Evolutionary conservation across 225 moss, liverwort and hornwort species (phyloP).

Genomic region (Polytrichum commune): DNA sequence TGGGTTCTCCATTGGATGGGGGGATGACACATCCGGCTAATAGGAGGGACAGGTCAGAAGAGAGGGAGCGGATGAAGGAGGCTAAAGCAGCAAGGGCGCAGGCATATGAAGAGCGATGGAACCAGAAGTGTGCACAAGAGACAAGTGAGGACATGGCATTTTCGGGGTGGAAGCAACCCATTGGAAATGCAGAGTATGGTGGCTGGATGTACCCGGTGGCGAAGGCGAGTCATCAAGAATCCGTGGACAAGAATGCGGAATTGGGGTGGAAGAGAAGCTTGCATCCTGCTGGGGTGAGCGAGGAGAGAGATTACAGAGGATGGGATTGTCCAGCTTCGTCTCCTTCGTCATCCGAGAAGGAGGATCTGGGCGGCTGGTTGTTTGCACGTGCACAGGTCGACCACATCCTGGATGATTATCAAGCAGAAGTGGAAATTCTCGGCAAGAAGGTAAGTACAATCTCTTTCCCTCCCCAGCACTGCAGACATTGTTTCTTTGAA

Average conservation of each 20-base stretch:
- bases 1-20: background rate
- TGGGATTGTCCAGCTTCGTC: slow-evolving; percentile 33
- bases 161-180: slow-evolving; percentile 47
- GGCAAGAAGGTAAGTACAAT: slow-evolving; percentile 35
- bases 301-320: slow-evolving; percentile 37
- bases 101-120: slow-evolving; percentile 53
- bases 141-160: slow-evolving; percentile 21
- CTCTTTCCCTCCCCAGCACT: too few relatives aligned
- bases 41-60: slow-evolving; percentile 25
- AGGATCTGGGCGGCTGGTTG: slow-evolving; percentile 48
- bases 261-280: slow-evolving; percentile 38
- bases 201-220: slow-evolving; percentile 38
- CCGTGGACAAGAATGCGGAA: slow-evolving; percentile 6
- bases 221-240: background rate
- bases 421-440: slow-evolving; percentile 58
- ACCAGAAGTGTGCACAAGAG: slow-evolving; percentile 32
- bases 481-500: too few relatives aligned
- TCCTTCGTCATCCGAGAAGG: slow-evolving; percentile 18
- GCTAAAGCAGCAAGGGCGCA: slow-evolving; percentile 32
- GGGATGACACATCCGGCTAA: background rate
- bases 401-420: slow-evolving; percentile 48
- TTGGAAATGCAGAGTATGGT: slow-evolving; percentile 23
- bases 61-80: slow-evolving; percentile 26
- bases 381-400: slow-evolving; percentile 26
- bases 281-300: slow-evolving; percentile 19